A percentile compares a stretch with the other conserved stretches of the same genome.
Conservation (phyloP, 331 rosid genomes). For the Malus hybrid region DNA sequence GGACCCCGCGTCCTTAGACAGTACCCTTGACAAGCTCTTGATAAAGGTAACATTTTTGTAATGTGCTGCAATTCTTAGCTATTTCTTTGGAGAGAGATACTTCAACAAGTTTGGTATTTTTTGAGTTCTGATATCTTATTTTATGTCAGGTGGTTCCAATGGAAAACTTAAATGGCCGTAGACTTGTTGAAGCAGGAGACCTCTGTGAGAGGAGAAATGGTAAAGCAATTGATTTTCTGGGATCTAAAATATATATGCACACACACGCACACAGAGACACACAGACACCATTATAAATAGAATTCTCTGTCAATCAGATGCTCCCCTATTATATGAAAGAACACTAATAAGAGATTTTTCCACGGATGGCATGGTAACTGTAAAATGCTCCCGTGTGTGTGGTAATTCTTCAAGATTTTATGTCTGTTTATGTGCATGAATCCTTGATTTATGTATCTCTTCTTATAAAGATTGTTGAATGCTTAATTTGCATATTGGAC, state of each 20-base stretch:
- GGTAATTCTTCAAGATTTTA: not conserved
- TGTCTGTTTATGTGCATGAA: not conserved
- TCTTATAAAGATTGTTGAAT: not conserved
- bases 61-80: not conserved
- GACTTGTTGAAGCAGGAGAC: conserved; percentile 84
- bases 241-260: conserved; percentile 17
- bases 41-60: conserved; percentile 53
- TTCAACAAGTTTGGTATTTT: conserved; percentile 13
- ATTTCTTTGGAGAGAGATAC: conserved; percentile 18
- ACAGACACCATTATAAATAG: not conserved
- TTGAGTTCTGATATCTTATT: conserved; percentile 18
- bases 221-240: conserved; percentile 3
- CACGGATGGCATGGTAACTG: not conserved
- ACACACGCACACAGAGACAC: not conserved
- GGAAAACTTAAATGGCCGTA: conserved; percentile 91
- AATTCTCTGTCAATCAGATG: not conserved
- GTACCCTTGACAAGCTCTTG: conserved; percentile 65
- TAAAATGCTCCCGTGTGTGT: not conserved
- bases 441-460: not conserved
- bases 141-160: conserved; percentile 77
- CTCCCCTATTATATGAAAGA: not conserved
- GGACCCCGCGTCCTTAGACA: conserved; percentile 53
- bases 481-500: conserved; percentile 24
- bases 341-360: not conserved
- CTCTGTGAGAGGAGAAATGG: conserved; percentile 94